These are phyloP conservation scores for Termitomyces sp. DNA, from an alignment of 768 basidiomycete species.

Conservation along the genomic window DNA sequence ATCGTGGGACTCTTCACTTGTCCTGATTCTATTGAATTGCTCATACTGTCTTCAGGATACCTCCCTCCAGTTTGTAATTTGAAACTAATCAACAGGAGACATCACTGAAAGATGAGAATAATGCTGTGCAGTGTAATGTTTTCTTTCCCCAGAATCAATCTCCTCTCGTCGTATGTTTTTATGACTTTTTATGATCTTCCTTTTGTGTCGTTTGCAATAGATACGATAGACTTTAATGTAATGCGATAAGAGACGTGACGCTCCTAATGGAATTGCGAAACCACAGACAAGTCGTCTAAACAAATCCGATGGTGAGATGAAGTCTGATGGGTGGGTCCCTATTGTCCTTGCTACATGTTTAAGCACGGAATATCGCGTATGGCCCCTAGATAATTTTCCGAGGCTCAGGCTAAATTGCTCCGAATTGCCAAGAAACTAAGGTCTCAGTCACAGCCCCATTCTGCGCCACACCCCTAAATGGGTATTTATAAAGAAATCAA, in stretches of 20 bases:
- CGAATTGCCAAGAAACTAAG: no score
- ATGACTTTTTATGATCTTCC: not conserved
- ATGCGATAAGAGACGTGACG: not conserved
- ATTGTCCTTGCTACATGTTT: not conserved
- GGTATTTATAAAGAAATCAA: not conserved
- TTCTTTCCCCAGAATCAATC: not conserved
- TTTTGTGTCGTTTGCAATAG: not conserved
- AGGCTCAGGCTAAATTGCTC: no score
- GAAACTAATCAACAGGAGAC: not conserved
- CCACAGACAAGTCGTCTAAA: not conserved
- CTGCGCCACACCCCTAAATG: conserved; percentile 6
- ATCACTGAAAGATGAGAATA: not conserved
- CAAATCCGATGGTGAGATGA: not conserved
- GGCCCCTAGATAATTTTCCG: not conserved
- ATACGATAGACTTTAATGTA: not conserved
- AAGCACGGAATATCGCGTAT: not conserved
- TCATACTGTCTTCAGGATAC: conserved; percentile 27
- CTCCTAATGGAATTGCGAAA: not conserved
- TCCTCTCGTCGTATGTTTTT: not conserved
- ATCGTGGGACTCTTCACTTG: conserved; percentile 37
- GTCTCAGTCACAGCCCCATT: conserved; percentile 2
- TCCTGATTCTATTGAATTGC: not conserved
- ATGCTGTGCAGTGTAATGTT: conserved; percentile 1
- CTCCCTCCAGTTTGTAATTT: conserved; percentile 25
- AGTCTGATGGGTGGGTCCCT: not conserved